These are phyloP conservation scores for Hortiboletus flavorubellus DNA, from an alignment of 768 basidiomycete genomes.

Conservation along the genomic window DNA sequence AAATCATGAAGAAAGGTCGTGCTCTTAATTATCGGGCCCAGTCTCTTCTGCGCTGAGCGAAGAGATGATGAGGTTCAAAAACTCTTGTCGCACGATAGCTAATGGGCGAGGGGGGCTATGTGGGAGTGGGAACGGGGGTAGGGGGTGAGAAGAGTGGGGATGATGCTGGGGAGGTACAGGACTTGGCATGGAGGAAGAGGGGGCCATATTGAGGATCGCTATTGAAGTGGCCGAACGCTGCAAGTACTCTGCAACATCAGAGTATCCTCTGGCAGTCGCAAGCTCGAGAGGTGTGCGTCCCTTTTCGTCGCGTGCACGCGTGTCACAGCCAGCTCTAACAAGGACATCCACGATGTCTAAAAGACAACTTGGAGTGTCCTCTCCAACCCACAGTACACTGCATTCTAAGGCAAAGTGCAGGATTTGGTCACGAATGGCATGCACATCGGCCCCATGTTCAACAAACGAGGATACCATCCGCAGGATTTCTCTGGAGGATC, in stretches of 20 bases:
- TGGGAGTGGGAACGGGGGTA: not conserved
- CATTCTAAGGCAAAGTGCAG: too few species aligned
- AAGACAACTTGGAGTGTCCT: too few species aligned
- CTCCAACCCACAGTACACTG: too few species aligned
- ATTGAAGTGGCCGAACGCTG: too few species aligned
- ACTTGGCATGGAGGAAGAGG: too few species aligned
- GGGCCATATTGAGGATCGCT: too few species aligned
- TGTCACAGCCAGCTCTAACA: not conserved
- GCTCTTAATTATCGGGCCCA: not conserved
- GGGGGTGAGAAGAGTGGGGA: not conserved
- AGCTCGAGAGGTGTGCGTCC: not conserved
- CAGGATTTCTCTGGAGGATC: fast-evolving
- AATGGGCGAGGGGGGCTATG: not conserved
- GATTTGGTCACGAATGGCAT: too few species aligned
- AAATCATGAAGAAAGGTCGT: too few species aligned
- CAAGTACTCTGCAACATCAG: not conserved
- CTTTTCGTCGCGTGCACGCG: not conserved
- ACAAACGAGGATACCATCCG: not conserved
- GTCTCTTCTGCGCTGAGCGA: not conserved
- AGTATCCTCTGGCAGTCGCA: too few species aligned
- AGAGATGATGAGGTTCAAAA: too few species aligned
- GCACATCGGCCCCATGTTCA: not conserved
- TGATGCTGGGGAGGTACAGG: too few species aligned
- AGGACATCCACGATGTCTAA: not conserved
- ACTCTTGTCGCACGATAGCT: not conserved